Evolutionary conservation across 805 yeast species (phyloP).

Genomic region (Millerago galiae): DNA sequence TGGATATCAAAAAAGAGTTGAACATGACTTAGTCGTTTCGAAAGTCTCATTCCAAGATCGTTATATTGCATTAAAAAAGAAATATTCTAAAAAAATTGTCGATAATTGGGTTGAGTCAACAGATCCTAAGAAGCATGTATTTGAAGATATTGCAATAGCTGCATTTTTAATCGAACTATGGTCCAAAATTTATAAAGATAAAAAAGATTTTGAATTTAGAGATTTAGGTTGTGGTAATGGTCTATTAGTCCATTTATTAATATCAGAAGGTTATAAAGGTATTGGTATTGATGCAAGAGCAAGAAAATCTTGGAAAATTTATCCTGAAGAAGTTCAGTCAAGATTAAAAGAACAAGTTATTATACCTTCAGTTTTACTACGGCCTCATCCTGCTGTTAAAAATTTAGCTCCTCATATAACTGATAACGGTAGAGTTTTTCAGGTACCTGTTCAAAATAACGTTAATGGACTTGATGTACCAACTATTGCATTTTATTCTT

Average conservation of each 20-base stretch:
- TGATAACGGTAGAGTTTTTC: slow-evolving; percentile 59
- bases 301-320: slow-evolving; percentile 80
- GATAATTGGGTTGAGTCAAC: slow-evolving; percentile 90
- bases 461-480: slow-evolving; percentile 27
- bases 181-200: slow-evolving; percentile 42
- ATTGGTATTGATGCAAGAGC: slow-evolving; percentile 85
- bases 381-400: slow-evolving; percentile 61
- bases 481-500: slow-evolving; percentile 44
- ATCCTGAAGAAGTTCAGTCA: slow-evolving; percentile 56
- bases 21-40: slow-evolving; percentile 81
- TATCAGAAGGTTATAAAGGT: slow-evolving; percentile 76
- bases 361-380: slow-evolving; percentile 66
- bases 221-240: slow-evolving; percentile 98
- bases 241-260: slow-evolving; percentile 64
- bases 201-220: slow-evolving; percentile 56
- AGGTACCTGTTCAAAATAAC: slow-evolving; percentile 29
- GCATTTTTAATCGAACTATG: slow-evolving; percentile 88
- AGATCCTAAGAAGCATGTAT: slow-evolving; percentile 92
- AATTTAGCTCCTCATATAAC: slow-evolving; percentile 44
- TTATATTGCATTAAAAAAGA: slow-evolving; percentile 74
- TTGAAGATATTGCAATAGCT: slow-evolving; percentile 93
- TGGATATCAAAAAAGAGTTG: slow-evolving; percentile 84
- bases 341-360: slow-evolving; percentile 69
- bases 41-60: slow-evolving; percentile 78
- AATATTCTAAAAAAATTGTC: slow-evolving; percentile 68